phyloP scores from a whole-genome alignment of 129 eudicot species.

The Flaveria brownii region DNA sequence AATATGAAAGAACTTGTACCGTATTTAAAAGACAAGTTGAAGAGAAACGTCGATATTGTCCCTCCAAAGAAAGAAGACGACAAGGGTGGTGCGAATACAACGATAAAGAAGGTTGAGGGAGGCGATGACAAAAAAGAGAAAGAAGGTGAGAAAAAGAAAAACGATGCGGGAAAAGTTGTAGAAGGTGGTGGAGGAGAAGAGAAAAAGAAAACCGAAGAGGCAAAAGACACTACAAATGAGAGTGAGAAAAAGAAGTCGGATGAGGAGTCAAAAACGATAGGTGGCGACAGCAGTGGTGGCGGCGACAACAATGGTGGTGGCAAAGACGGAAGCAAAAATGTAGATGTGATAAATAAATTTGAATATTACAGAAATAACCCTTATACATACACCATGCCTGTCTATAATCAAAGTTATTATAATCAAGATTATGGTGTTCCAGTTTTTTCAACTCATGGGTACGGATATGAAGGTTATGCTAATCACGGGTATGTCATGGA shows the following conservation, averaged over 20 bases:
- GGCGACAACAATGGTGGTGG: slow-evolving; percentile 7
- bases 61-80: slow-evolving; percentile 56
- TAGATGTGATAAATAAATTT: slow-evolving; percentile 49
- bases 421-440: slow-evolving; percentile 57
- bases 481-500: slow-evolving; percentile 38
- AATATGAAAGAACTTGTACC: slow-evolving; percentile 60
- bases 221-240: slow-evolving; percentile 27
- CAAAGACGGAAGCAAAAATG: slow-evolving; percentile 27
- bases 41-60: slow-evolving; percentile 60
- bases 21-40: slow-evolving; percentile 61
- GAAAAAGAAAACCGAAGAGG: slow-evolving; percentile 34
- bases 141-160: slow-evolving; percentile 22
- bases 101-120: slow-evolving; percentile 25
- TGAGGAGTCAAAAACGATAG: slow-evolving; percentile 4
- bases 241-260: slow-evolving; percentile 37
- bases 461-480: slow-evolving; percentile 37
- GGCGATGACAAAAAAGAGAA: slow-evolving; percentile 23
- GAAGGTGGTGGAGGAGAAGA: slow-evolving; percentile 21
- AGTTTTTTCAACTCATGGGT: slow-evolving; percentile 25
- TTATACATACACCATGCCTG: slow-evolving; percentile 47
- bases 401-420: slow-evolving; percentile 45
- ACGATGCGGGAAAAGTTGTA: background rate
- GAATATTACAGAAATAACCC: slow-evolving; percentile 47
- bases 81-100: slow-evolving; percentile 33
- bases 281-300: background rate